Percentiles rank a stretch among this genome's conserved stretches.
phyloP scores from a whole-genome alignment of 352 stramenopile genomes.

The Pythium scleroteichum region DNA sequence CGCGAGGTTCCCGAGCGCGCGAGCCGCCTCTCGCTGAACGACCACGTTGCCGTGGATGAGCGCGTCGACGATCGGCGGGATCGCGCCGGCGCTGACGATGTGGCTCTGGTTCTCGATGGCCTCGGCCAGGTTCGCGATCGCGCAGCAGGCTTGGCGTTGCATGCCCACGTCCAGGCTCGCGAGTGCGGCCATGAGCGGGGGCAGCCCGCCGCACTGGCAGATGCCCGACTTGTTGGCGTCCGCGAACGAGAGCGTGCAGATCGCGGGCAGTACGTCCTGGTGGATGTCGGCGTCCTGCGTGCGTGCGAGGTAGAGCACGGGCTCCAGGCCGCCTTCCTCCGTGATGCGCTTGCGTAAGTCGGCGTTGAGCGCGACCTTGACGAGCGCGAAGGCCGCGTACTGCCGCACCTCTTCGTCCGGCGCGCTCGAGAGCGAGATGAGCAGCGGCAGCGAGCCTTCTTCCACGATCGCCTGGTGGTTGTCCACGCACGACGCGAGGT shows the following conservation, averaged over 20 bases:
- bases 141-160: constrained; percentile 92
- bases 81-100: constrained; percentile 87
- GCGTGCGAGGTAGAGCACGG: constrained; percentile 94
- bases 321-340: constrained; percentile 94
- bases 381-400: constrained; percentile 94
- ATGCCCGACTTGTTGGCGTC: constrained; percentile 95
- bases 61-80: constrained; percentile 85
- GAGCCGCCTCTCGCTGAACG: constrained; percentile 92
- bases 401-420: constrained; percentile 93
- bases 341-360: constrained; percentile 94
- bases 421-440: constrained; percentile 95
- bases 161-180: constrained; percentile 74
- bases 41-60: constrained; percentile 73
- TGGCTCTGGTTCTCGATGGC: constrained; percentile 92
- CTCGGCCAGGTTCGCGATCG: constrained; percentile 95
- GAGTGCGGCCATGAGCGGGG: constrained; percentile 84
- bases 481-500: constrained; percentile 92
- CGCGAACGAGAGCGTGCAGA: constrained; percentile 91
- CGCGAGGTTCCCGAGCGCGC: constrained; percentile 93
- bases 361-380: constrained; percentile 95
- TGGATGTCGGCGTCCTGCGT: constrained; percentile 93
- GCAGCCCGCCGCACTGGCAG: constrained; percentile 91
- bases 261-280: constrained; percentile 87
- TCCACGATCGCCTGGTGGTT: constrained; percentile 94
- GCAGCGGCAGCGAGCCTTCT: constrained; percentile 91